phyloP scores from a whole-genome alignment of 805 yeast species.

The Metschnikowia henanensis region DNA sequence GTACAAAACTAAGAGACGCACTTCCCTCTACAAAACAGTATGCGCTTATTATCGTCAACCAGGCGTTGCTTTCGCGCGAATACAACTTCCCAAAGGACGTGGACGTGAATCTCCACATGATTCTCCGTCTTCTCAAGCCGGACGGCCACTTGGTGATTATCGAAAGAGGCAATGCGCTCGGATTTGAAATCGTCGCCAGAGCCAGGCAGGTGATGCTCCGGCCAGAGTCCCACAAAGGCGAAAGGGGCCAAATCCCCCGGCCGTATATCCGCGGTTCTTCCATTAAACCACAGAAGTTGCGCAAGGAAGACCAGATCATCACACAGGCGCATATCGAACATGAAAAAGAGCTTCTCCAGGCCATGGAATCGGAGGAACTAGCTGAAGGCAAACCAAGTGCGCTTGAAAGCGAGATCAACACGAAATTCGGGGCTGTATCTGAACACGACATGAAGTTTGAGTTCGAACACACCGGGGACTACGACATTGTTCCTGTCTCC shows the following conservation, averaged over 20 bases:
- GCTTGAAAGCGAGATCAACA: conserved; percentile 27
- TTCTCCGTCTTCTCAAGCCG: conserved; percentile 66
- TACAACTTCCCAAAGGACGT: conserved; percentile 69
- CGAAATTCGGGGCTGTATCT: conserved; percentile 42
- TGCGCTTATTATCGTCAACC: conserved; percentile 82
- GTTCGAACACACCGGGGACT: conserved; percentile 38
- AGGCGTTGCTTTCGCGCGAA: conserved; percentile 65
- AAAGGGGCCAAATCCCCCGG: conserved; percentile 65
- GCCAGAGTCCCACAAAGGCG: conserved; percentile 64
- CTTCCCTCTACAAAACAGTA: conserved; percentile 56
- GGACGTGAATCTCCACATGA: conserved; percentile 61
- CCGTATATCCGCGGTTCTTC: conserved; percentile 59
- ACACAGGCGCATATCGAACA: conserved; percentile 35
- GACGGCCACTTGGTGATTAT: conserved; percentile 76
- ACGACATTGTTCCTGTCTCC: conserved; percentile 27
- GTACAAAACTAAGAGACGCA: conserved; percentile 54
- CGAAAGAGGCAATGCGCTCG: conserved; percentile 88
- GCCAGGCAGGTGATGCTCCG: conserved; percentile 91
- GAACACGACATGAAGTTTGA: conserved; percentile 50
- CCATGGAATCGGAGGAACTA: conserved; percentile 24
- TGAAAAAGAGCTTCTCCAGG: conserved; percentile 32
- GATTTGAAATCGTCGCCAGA: conserved; percentile 84
- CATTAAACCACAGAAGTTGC: conserved; percentile 38
- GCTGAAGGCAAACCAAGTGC: no score
- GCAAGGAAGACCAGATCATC: conserved; percentile 36